Conservation (phyloP, 148 eudicot species). For the Rhododendron griersonianum region DNA sequence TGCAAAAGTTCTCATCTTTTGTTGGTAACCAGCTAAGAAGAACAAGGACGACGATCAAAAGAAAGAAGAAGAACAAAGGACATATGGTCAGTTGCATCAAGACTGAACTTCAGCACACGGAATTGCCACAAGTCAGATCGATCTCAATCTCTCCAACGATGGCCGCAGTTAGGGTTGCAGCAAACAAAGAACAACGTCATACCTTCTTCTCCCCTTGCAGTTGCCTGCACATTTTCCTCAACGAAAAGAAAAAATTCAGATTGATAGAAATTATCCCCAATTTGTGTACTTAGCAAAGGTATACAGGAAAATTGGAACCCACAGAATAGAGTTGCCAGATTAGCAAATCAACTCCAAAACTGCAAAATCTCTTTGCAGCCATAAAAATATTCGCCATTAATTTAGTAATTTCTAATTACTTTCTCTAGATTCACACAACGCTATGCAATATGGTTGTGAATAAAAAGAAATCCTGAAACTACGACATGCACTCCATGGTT, state of each 20-base stretch:
- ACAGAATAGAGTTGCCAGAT: not conserved
- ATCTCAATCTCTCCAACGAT: slow-evolving; percentile 74
- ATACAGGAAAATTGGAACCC: not conserved
- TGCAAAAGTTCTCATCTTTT: not conserved
- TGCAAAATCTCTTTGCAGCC: not conserved
- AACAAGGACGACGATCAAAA: not conserved
- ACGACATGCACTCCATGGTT: no score
- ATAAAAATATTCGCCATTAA: not conserved
- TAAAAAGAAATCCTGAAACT: not conserved
- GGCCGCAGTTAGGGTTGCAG: slow-evolving; percentile 88
- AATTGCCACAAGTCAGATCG: not conserved
- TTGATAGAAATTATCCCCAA: not conserved
- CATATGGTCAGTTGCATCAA: not conserved
- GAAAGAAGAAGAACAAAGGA: not conserved
- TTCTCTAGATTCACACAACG: not conserved
- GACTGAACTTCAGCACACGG: not conserved
- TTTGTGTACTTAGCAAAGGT: not conserved
- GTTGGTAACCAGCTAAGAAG: not conserved
- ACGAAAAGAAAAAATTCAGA: not conserved
- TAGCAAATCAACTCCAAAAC: not conserved
- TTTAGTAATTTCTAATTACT: not conserved
- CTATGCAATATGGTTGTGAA: not conserved
- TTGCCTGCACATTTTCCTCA: slow-evolving; percentile 44
- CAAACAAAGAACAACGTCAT: slow-evolving; percentile 88
- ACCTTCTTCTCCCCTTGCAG: slow-evolving; percentile 90